A percentile compares a stretch with the other conserved stretches of the same genome.
phyloP scores from a whole-genome alignment of 2,329 filamentous ascomycete species.

The Ophiocordyceps camponoti-floridani region DNA sequence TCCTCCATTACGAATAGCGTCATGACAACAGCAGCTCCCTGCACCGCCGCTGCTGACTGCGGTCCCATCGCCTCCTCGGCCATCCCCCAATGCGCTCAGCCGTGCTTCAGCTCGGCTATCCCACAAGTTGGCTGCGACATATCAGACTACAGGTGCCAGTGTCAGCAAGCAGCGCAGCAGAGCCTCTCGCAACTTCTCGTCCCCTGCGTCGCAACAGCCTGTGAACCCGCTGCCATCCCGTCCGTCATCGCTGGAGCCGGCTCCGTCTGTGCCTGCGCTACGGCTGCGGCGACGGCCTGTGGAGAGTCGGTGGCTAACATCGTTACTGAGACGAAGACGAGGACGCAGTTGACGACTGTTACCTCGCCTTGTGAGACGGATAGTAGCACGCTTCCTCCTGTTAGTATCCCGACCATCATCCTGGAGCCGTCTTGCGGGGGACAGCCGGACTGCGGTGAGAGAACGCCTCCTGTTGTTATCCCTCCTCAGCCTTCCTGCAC shows the following conservation, averaged over 20 bases:
- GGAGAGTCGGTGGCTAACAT: not conserved
- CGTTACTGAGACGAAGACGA: not conserved
- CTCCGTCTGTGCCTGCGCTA: constrained; percentile 7
- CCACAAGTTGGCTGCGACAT: constrained; percentile 9
- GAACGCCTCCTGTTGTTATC: not conserved
- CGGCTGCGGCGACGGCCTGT: constrained; percentile 2
- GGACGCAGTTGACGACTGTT: not conserved
- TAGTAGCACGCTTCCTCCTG: not conserved
- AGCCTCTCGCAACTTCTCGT: constrained; percentile 8
- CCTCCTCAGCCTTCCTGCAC: not conserved
- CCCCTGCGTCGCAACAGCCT: constrained; percentile 11
- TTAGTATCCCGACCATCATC: not conserved
- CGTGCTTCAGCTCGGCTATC: constrained; percentile 10
- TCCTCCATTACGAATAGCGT: not conserved
- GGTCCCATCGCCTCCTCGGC: constrained; percentile 9
- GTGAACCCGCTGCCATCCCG: constrained; percentile 6
- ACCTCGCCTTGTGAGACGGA: not conserved
- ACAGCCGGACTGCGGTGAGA: not conserved
- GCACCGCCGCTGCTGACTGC: constrained; percentile 6
- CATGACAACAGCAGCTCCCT: constrained; percentile 1
- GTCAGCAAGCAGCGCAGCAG: constrained; percentile 7
- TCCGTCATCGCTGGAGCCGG: constrained; percentile 10
- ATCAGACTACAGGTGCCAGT: constrained; percentile 12
- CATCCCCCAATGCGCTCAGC: constrained; percentile 9
- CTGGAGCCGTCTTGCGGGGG: not conserved